Evolutionary conservation across 768 basidiomycete species (phyloP).

Genomic region (Phaeolepiota aurea): DNA sequence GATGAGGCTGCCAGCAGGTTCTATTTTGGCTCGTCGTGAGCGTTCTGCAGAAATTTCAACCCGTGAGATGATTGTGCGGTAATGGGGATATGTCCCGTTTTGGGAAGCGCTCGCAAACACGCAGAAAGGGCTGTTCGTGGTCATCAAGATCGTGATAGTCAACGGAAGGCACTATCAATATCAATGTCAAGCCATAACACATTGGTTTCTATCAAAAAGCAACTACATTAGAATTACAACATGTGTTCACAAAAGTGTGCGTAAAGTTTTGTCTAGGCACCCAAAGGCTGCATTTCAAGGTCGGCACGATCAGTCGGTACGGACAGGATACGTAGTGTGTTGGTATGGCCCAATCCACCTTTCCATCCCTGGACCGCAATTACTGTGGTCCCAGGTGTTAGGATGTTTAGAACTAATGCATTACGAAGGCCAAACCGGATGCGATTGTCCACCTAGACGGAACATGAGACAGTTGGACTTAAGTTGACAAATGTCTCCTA

Average conservation of each 20-base stretch:
- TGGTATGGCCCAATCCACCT: constrained; percentile 93
- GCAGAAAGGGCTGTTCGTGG: no score
- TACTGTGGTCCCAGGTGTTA: constrained; percentile 83
- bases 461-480: constrained; percentile 1
- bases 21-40: not conserved
- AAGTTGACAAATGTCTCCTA: constrained; percentile 27
- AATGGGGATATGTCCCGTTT: no score
- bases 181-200: no score
- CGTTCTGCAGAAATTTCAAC: not conserved
- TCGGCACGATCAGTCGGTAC: constrained; percentile 80
- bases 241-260: not conserved
- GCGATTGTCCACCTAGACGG: constrained; percentile 72
- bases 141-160: no score
- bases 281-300: constrained; percentile 60
- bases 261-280: constrained; percentile 15
- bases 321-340: constrained; percentile 77
- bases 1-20: no score
- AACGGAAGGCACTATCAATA: no score
- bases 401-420: constrained; percentile 77
- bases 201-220: not conserved
- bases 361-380: constrained; percentile 99
- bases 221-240: constrained; percentile 1
- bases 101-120: no score
- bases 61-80: no score
- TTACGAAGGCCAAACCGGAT: constrained; percentile 82